Conservation (phyloP, 768 basidiomycete genomes). For the Holtermanniella nyarrowii region DNA sequence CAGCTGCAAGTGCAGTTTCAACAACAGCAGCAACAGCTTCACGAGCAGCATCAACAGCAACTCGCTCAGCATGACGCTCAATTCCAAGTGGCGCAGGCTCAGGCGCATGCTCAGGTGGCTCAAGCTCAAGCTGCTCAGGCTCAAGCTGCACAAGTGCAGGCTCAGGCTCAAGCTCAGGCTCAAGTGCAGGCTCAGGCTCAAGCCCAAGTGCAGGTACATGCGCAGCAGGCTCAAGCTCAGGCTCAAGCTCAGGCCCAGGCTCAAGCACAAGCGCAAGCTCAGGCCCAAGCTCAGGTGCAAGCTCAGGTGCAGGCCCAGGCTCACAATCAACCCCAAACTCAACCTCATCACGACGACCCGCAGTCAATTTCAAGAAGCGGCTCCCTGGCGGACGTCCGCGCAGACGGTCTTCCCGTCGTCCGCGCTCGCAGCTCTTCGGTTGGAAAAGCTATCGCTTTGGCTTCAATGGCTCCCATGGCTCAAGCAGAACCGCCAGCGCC, state of each 20-base stretch:
- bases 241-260: slow-evolving; percentile 1
- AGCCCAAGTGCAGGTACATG: neutral
- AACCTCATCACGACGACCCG: no score
- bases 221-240: neutral
- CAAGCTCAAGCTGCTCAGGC: neutral
- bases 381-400: slow-evolving; percentile 4
- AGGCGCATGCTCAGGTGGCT: no score
- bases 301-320: neutral
- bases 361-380: slow-evolving; percentile 8
- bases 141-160: no score
- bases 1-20: neutral
- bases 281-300: neutral
- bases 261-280: neutral
- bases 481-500: neutral
- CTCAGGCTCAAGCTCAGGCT: no score
- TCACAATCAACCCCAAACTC: no score
- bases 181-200: no score
- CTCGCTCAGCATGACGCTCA: no score
- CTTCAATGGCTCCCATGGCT: slow-evolving; percentile 14
- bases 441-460: slow-evolving; percentile 16
- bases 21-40: neutral
- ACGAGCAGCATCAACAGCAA: neutral
- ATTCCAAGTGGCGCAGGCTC: no score
- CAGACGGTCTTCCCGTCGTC: slow-evolving; percentile 21
- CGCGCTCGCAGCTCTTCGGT: slow-evolving; percentile 26